A percentile compares a stretch with the other conserved stretches of the same genome.
Evolutionary conservation across 148 eudicot species (phyloP).

Genomic region (Rhododendron williamsianum): DNA sequence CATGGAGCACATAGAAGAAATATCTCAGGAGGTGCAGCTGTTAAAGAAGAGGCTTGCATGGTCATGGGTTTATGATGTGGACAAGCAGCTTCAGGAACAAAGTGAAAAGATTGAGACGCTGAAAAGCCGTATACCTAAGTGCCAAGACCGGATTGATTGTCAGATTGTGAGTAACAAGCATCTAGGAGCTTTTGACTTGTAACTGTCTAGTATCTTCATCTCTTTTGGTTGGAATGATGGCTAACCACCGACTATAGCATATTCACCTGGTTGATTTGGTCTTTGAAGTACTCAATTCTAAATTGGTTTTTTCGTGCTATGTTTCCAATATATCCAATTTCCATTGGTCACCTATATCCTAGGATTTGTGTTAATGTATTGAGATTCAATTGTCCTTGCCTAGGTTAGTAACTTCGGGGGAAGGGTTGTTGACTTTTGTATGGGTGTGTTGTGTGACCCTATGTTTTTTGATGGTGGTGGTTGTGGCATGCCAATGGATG

Average conservation of each 20-base stretch:
- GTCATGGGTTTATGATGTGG: conserved; percentile 80
- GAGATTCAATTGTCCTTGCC: background rate
- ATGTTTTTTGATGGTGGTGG: background rate
- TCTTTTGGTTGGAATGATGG: background rate
- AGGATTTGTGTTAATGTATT: background rate
- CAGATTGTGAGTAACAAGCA: conserved; percentile 45
- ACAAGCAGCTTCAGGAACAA: conserved; percentile 49
- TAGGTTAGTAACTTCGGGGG: background rate
- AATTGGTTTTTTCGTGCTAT: background rate
- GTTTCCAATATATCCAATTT: background rate
- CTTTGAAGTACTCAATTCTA: background rate
- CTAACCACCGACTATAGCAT: background rate
- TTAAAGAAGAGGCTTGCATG: conserved; percentile 84
- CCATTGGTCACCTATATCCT: background rate
- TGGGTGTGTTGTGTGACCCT: background rate
- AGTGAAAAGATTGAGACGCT: conserved; percentile 40
- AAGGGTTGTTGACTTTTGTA: background rate
- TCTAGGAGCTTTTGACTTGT: background rate
- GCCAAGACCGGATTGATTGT: conserved; percentile 52
- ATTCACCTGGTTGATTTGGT: conserved; percentile 5
- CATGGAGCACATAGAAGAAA: conserved; percentile 83
- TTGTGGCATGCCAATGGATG: background rate
- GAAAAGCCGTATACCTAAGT: conserved; percentile 48
- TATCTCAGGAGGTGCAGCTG: conserved; percentile 53
- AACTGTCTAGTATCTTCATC: background rate